Conservation (phyloP, 2,329 filamentous ascomycete species). For the Spiromastix sp. region DNA sequence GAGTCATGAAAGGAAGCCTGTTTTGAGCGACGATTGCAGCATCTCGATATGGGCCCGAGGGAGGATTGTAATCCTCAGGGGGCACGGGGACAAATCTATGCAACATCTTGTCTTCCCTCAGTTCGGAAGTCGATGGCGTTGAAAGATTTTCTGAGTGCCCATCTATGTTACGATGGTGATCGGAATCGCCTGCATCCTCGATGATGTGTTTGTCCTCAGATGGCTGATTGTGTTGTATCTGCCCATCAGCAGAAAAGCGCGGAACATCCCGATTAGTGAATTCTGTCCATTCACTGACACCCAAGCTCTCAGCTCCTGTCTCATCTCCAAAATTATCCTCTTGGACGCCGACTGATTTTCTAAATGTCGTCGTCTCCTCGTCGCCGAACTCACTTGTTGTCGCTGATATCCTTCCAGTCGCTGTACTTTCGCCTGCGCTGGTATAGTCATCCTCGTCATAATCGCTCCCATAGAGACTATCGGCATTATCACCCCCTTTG, state of each 20-base stretch:
- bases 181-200: conserved; percentile 6
- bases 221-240: conserved; percentile 8
- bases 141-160: conserved; percentile 25
- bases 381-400: conserved; percentile 56
- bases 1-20: conserved; percentile 94
- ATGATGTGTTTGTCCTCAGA: conserved; percentile 9
- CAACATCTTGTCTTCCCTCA: conserved; percentile 34
- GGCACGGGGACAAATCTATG: conserved; percentile 67
- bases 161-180: conserved; percentile 22
- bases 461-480: conserved; percentile 56
- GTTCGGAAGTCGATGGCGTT: conserved; percentile 39
- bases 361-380: conserved; percentile 37
- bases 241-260: conserved; percentile 25
- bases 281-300: conserved; percentile 71
- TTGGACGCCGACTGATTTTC: conserved; percentile 24
- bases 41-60: conserved; percentile 71
- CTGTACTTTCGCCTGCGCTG: conserved; percentile 74
- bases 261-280: conserved; percentile 68
- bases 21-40: conserved; percentile 73
- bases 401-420: conserved; percentile 59
- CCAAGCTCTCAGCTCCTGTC: conserved; percentile 45
- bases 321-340: conserved; percentile 28
- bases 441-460: conserved; percentile 68
- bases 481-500: conserved; percentile 39
- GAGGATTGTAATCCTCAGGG: conserved; percentile 76